Percentiles rank a stretch among this genome's conserved stretches.
phyloP scores from a whole-genome alignment of 148 eudicot genomes.

The Selenicereus undatus region DNA sequence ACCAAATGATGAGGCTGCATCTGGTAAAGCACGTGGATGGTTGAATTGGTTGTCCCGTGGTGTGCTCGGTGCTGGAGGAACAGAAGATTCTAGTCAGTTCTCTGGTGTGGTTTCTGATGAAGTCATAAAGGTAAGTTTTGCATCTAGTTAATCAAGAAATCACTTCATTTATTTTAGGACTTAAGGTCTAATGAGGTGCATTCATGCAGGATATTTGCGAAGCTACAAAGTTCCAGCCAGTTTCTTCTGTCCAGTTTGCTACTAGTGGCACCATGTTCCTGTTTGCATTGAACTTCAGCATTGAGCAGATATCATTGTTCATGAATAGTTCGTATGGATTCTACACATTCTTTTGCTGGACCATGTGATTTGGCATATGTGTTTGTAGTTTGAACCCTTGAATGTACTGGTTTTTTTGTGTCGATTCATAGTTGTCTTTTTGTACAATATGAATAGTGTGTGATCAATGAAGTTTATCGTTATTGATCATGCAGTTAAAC shows the following conservation, averaged over 20 bases:
- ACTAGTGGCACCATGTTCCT: slow-evolving; percentile 35
- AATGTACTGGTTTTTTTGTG: background rate
- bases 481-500: background rate
- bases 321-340: slow-evolving; percentile 58
- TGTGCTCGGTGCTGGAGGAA: slow-evolving; percentile 98
- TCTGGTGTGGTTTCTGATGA: slow-evolving; percentile 98
- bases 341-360: background rate
- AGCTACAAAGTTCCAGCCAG: slow-evolving; percentile 87
- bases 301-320: slow-evolving; percentile 46
- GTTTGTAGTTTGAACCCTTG: background rate
- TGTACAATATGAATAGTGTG: background rate
- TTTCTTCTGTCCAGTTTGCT: slow-evolving; percentile 36
- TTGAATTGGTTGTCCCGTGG: slow-evolving; percentile 96
- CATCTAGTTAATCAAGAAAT: background rate
- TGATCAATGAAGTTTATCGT: background rate
- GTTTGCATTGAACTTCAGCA: slow-evolving; percentile 54
- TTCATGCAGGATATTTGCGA: slow-evolving; percentile 81
- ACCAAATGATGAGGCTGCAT: slow-evolving; percentile 46
- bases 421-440: background rate
- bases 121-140: slow-evolving; percentile 65
- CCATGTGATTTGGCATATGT: background rate
- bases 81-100: slow-evolving; percentile 90
- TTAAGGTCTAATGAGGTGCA: background rate
- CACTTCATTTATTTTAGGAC: background rate
- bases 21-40: slow-evolving; percentile 85